Evolutionary conservation across 495 filamentous ascomycete genomes (phyloP).

Genomic region (Barbatosphaeria neglecta): DNA sequence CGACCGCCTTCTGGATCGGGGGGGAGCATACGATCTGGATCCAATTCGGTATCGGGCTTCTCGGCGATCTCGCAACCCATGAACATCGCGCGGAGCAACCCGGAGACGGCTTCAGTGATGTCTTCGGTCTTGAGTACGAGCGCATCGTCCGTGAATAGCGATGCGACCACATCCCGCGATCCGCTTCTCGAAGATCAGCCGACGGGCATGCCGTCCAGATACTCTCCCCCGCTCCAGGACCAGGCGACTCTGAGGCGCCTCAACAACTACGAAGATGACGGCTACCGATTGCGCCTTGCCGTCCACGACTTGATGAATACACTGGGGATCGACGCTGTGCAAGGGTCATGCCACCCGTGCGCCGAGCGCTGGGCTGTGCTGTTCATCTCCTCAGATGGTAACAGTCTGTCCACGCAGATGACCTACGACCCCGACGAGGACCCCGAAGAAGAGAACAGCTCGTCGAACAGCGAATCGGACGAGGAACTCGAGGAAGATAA

Average conservation of each 20-base stretch:
- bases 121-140: constrained; percentile 56
- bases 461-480: constrained; percentile 50
- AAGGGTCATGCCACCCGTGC: constrained; percentile 58
- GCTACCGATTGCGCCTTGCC: constrained; percentile 41
- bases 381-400: constrained; percentile 62
- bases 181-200: constrained; percentile 45
- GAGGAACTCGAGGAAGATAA: constrained; percentile 54
- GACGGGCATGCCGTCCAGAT: constrained; percentile 25
- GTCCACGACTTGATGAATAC: constrained; percentile 54
- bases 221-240: constrained; percentile 29
- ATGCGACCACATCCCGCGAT: constrained; percentile 52
- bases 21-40: constrained; percentile 45
- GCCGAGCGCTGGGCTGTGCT: constrained; percentile 65
- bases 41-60: constrained; percentile 55
- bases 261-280: constrained; percentile 43
- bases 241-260: constrained; percentile 18
- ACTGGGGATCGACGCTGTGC: constrained; percentile 45
- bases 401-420: constrained; percentile 56
- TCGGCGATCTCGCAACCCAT: constrained; percentile 40
- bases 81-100: constrained; percentile 29
- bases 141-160: constrained; percentile 55
- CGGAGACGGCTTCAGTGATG: constrained; percentile 48
- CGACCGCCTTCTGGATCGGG: constrained; percentile 42
- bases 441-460: constrained; percentile 50
- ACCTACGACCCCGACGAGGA: constrained; percentile 59